Conservation (phyloP, 495 filamentous ascomycete genomes). For the Astrothelium subdiscretum region DNA sequence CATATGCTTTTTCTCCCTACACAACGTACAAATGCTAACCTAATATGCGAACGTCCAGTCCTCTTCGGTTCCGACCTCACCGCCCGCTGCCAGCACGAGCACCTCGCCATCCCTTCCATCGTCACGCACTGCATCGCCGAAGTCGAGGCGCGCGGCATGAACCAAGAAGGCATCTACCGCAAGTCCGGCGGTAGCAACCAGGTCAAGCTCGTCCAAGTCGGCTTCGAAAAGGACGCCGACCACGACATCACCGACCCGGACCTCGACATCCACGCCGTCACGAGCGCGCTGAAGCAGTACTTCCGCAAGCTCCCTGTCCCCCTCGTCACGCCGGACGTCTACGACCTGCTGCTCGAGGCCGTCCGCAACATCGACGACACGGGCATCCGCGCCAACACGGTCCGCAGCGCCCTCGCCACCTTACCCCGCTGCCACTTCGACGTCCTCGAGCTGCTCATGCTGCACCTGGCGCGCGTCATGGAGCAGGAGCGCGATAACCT, state of each 20-base stretch:
- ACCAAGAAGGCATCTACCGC: conserved; percentile 94
- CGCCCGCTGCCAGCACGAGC: conserved; percentile 78
- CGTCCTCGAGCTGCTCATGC: conserved; percentile 84
- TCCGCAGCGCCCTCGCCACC: conserved; percentile 59
- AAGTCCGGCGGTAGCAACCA: conserved; percentile 87
- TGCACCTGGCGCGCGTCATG: conserved; percentile 86
- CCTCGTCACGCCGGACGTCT: conserved; percentile 84
- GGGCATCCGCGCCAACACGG: conserved; percentile 49
- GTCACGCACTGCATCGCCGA: conserved; percentile 94
- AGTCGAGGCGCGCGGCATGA: conserved; percentile 94
- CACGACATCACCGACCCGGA: conserved; percentile 88
- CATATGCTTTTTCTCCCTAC: neutral
- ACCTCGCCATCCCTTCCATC: conserved; percentile 76
- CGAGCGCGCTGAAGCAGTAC: conserved; percentile 92
- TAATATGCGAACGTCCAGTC: conserved; percentile 25
- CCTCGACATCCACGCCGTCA: conserved; percentile 93
- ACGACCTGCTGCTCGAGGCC: conserved; percentile 78
- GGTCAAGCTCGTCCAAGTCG: conserved; percentile 75
- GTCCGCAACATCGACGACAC: conserved; percentile 46
- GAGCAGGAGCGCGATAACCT: conserved; percentile 70
- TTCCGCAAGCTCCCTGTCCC: conserved; percentile 89
- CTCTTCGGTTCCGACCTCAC: conserved; percentile 89
- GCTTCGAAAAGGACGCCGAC: conserved; percentile 74
- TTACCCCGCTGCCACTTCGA: conserved; percentile 75
- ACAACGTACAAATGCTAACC: conserved; percentile 14